Conservation (phyloP, 2,329 filamentous ascomycete species). For the Trichophyton rubrum region DNA sequence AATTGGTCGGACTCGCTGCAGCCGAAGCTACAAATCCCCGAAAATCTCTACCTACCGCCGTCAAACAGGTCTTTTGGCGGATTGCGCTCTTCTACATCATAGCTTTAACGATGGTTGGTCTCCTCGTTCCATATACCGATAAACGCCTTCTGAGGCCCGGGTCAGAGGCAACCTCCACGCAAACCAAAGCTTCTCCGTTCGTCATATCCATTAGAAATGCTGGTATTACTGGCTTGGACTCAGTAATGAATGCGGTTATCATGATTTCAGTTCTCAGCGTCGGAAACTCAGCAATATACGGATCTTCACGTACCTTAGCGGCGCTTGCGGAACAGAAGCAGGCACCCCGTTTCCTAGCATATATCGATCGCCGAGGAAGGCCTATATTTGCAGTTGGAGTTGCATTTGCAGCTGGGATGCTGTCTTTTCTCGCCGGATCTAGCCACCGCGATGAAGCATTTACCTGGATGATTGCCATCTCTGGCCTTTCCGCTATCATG, state of each 20-base stretch:
- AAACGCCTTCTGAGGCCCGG: conserved; percentile 44
- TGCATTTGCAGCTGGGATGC: conserved; percentile 59
- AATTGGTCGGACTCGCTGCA: conserved; percentile 44
- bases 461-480: conserved; percentile 48
- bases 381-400: conserved; percentile 50
- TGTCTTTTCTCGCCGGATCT: conserved; percentile 64
- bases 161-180: conserved; percentile 35
- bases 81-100: conserved; percentile 47
- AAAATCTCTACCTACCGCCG: conserved; percentile 42
- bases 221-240: conserved; percentile 54
- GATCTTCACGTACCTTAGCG: conserved; percentile 55
- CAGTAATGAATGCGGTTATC: conserved; percentile 64
- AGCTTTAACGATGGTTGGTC: conserved; percentile 45
- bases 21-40: conserved; percentile 44
- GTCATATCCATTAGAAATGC: conserved; percentile 61
- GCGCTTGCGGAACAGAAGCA: conserved; percentile 64
- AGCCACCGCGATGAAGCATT: conserved; percentile 51
- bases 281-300: conserved; percentile 52
- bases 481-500: conserved; percentile 51
- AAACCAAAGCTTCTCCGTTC: conserved; percentile 60
- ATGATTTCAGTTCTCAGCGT: conserved; percentile 59
- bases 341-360: conserved; percentile 56
- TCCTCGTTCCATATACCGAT: conserved; percentile 53
- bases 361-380: conserved; percentile 52
- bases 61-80: conserved; percentile 42